These are phyloP conservation scores for Melanogaster broomeanus DNA, from an alignment of 768 basidiomycete genomes.

Conservation along the genomic window DNA sequence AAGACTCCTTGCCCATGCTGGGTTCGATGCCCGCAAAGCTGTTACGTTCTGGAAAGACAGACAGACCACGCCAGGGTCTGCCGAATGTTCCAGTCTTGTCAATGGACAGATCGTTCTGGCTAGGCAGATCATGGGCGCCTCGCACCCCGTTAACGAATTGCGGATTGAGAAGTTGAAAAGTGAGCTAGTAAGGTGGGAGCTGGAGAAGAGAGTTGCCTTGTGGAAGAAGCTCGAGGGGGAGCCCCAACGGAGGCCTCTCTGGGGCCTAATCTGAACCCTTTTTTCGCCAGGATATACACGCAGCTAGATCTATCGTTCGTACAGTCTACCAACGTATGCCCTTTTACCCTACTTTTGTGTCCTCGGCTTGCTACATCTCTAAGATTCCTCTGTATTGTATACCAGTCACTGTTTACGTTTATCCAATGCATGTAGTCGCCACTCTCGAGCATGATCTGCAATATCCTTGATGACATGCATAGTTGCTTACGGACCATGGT, in stretches of 20 bases:
- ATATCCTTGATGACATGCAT: no score
- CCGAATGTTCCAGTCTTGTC: slow-evolving; percentile 22
- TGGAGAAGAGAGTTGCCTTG: slow-evolving; percentile 32
- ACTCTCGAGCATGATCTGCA: no score
- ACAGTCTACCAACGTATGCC: not conserved
- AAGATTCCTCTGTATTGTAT: not conserved
- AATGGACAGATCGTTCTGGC: no score
- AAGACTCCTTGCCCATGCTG: slow-evolving; percentile 87
- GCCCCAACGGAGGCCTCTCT: slow-evolving; percentile 14
- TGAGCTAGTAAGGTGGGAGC: slow-evolving; percentile 50
- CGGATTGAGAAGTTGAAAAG: slow-evolving; percentile 40
- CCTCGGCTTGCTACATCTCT: not conserved
- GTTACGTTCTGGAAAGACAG: slow-evolving; percentile 82
- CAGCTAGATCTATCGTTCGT: not conserved
- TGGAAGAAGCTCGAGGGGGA: slow-evolving; percentile 22
- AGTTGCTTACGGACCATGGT: no score
- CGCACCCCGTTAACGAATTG: slow-evolving; percentile 48
- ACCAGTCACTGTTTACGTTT: not conserved
- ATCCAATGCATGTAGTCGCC: no score
- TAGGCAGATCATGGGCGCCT: slow-evolving; percentile 36
- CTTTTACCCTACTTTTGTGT: not conserved
- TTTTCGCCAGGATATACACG: slow-evolving; percentile 5
- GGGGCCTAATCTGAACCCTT: slow-evolving; percentile 12
- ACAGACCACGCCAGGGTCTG: slow-evolving; percentile 26
- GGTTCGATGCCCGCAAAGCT: slow-evolving; percentile 84